A percentile compares a stretch with the other conserved stretches of the same genome.
Evolutionary conservation across 169 alveolate genomes (phyloP).

Genomic region (Plasmodium sp.): DNA sequence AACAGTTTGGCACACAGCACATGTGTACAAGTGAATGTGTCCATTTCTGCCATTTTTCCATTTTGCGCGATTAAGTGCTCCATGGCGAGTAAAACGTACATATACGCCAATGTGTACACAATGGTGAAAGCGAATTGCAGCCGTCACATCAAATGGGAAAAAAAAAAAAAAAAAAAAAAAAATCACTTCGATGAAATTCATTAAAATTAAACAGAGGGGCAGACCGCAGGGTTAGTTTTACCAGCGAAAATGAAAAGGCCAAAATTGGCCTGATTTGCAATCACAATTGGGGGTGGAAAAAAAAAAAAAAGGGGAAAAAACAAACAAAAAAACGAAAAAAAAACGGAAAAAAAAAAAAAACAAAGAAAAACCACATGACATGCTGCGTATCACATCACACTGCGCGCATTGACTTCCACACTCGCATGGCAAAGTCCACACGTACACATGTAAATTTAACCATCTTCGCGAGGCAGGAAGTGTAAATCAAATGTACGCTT

Average conservation of each 20-base stretch:
- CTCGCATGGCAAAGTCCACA: not conserved
- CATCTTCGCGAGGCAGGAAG: not conserved
- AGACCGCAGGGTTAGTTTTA: not conserved
- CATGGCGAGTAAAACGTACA: not conserved
- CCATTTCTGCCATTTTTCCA: not conserved
- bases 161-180: slow-evolving; percentile 6
- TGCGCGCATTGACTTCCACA: not conserved
- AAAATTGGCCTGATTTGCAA: not conserved
- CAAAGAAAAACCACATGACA: not conserved
- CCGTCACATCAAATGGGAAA: not conserved
- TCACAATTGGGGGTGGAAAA: not conserved
- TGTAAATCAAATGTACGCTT: not conserved
- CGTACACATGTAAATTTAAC: not conserved
- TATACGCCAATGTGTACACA: not conserved
- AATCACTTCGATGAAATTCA: not conserved
- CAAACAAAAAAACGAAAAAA: not conserved
- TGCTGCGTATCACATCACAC: not conserved
- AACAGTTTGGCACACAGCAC: not conserved
- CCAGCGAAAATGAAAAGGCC: not conserved
- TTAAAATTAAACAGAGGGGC: not conserved
- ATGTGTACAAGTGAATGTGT: not conserved
- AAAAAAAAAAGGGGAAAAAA: not conserved
- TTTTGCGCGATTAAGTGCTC: not conserved
- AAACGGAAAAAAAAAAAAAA: not conserved
- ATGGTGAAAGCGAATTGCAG: not conserved